phyloP scores from a whole-genome alignment of 441 rosid genomes.

The Pelargonium myrrhifolium region DNA sequence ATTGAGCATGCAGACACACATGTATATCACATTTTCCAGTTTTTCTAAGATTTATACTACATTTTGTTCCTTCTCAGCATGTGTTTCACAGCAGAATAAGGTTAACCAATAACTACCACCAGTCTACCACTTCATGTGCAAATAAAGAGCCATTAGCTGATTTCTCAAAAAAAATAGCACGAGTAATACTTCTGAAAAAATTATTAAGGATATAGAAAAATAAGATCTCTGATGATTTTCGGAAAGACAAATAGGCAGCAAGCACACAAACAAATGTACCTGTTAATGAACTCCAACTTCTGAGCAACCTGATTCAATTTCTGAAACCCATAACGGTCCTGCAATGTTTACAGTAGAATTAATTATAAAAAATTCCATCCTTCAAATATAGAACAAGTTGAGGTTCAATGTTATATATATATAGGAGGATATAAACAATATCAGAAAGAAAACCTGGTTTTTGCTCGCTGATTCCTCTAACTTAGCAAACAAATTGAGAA shows the following conservation, averaged over 20 bases:
- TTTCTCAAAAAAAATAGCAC: not conserved
- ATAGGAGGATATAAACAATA: not conserved
- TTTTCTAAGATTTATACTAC: not conserved
- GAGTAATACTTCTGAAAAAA: not conserved
- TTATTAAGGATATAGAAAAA: not conserved
- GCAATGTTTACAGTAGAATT: slow-evolving; percentile 24
- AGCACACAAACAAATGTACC: slow-evolving; percentile 24
- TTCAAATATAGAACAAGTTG: not conserved
- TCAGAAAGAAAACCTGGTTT: slow-evolving; percentile 37
- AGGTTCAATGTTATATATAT: slow-evolving; percentile 7
- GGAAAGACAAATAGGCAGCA: not conserved
- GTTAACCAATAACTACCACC: not conserved
- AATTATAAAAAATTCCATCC: slow-evolving; percentile 5
- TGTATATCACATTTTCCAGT: no score
- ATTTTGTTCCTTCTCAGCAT: not conserved
- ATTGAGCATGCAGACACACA: not conserved
- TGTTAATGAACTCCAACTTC: slow-evolving; percentile 61
- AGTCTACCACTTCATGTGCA: not conserved
- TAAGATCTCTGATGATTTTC: not conserved
- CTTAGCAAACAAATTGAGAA: slow-evolving; percentile 41
- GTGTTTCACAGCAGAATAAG: not conserved
- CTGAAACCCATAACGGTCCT: slow-evolving; percentile 62
- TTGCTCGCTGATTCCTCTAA: slow-evolving; percentile 43
- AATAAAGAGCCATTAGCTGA: not conserved
- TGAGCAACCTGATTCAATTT: slow-evolving; percentile 55